Base-by-base conservation (phyloP, 164 flowering plant genomes). In the Berberis thunbergii region DNA sequence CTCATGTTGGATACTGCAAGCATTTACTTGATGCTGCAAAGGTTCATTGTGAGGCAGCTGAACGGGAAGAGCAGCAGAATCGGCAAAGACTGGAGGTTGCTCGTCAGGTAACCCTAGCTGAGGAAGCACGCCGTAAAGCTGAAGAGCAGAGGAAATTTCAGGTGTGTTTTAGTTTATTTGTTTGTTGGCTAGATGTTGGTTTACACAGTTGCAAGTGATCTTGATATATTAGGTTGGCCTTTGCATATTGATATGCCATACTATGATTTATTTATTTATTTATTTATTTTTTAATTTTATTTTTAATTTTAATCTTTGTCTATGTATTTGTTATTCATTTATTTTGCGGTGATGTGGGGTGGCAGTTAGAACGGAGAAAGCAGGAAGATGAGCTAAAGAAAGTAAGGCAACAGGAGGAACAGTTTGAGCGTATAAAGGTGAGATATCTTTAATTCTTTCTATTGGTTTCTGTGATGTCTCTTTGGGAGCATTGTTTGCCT, bases 1-100 rank as follows among this genome's bases (percentile, higher is more conserved):
- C 97, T 6, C 99, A 94, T 77, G 96, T 94, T 69, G 89, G 80
- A 50, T 94, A 91, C 60, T 94, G 99, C 77, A 86, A 89, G 76
- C 96, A 91, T 78, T 79, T 94, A 61, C 84, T 94, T 39, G 93
- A 83, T 1, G 96, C 88, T 68, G 97, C 99, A 54, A 89, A 81
- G 75, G 86, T 87, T 72, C 96, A 94, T 65, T 83, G 86, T 70
- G 95, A 94, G 76, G 89, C 85, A 64, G 99, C 97, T 72, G 96
- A 89, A 73, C 86, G 85, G 45, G 97, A 91, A 70, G 99, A 91
- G 77, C 83, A 74, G 74, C 91, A 86, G 74, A 84, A 68, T 66
- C 79, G 86, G 49, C 96, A 91, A 74, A 87, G 84, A 72, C 77
- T 75, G 68, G 96, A 91, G 75, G 84, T 86, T 69, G 91, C 93